Evolutionary conservation across 306 rosid species (phyloP).

Genomic region (Vigna trinervia): DNA sequence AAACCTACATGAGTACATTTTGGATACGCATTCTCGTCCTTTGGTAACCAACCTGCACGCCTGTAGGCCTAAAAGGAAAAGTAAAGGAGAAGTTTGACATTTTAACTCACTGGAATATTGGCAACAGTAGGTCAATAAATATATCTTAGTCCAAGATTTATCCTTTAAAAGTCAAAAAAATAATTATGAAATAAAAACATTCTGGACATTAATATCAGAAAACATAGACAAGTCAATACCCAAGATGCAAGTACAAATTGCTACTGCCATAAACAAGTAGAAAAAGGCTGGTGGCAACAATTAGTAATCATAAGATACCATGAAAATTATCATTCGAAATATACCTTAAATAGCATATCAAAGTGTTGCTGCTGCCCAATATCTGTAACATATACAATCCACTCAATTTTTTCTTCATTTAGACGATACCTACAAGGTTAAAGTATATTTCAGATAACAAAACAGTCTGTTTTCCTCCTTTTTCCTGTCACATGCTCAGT

Average conservation of each 20-base stretch:
- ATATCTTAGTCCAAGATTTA: no score
- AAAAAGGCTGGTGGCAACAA: conserved; percentile 7
- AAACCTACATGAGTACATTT: conserved; percentile 87
- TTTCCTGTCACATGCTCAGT: conserved; percentile 3
- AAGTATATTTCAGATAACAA: conserved; percentile 36
- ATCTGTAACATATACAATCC: conserved; percentile 89
- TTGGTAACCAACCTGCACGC: conserved; percentile 93
- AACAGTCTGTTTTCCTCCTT: neutral
- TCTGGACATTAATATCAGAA: no score
- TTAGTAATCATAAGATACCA: neutral
- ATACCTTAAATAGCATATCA: conserved; percentile 86
- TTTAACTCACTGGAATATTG: conserved; percentile 11
- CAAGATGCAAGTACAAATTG: no score
- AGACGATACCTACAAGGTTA: conserved; percentile 74
- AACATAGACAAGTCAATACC: no score
- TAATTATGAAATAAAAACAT: no score
- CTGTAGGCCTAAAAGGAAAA: conserved; percentile 74
- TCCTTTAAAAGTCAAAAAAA: no score
- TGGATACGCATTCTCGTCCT: conserved; percentile 60
- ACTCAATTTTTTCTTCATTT: conserved; percentile 81
- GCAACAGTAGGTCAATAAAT: no score
- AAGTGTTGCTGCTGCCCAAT: conserved; percentile 89
- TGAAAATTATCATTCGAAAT: conserved; percentile 3
- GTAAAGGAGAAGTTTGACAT: conserved; percentile 30
- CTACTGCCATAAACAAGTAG: neutral